Base-by-base conservation (phyloP, 2,329 filamentous ascomycete genomes). In the Fonsecaea monophora region DNA sequence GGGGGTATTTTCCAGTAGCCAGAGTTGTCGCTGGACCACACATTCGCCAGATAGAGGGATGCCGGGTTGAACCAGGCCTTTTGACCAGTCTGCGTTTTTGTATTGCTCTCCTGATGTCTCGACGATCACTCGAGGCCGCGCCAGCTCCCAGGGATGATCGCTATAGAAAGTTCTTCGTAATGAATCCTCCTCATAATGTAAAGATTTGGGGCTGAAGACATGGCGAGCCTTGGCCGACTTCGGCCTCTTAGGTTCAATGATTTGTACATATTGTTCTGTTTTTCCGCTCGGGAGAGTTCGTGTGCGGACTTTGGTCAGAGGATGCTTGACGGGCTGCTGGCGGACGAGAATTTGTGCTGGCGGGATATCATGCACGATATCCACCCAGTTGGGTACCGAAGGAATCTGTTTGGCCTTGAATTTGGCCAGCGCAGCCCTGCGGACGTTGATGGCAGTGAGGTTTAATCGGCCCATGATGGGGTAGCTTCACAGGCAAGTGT, bases 141-240 rank as follows among this genome's bases (percentile, higher is more conserved):
- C 95, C 75, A 99, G 82, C 80, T 99, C 95, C 95, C 95, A 99
- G 4, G 95, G 95, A 77, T 99, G 95, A 78, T 99, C 94, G 75
- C 85, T 88, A 82, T 92, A 99, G 82, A 98, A 99, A 34, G 89
- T 87, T 72, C 81, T 84, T 70, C 95, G 89, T 75, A 99, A 83
- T 67, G 82, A 80, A 79, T 99, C 95, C 78, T 99, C 95, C 67
- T 90, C 87, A 77, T 95, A 97, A 62, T 81, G 82, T 70, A 99
- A 89, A 65, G 83, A 81, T 71, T 93, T 86, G 1, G 95, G 95
- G 73, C 89, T 87, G 83, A 94, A 98, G 73, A 97, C 82, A 73
- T 87, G 79, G 88, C 92, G 35, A 90, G 84, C 77, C 40, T 59
- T 66, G 32, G 89, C 91, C 77, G 81, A 79, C 74, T 84, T 87